Evolutionary conservation across 1,284 basidiomycete genomes (phyloP).

Genomic region (Malassezia sympodialis): DNA sequence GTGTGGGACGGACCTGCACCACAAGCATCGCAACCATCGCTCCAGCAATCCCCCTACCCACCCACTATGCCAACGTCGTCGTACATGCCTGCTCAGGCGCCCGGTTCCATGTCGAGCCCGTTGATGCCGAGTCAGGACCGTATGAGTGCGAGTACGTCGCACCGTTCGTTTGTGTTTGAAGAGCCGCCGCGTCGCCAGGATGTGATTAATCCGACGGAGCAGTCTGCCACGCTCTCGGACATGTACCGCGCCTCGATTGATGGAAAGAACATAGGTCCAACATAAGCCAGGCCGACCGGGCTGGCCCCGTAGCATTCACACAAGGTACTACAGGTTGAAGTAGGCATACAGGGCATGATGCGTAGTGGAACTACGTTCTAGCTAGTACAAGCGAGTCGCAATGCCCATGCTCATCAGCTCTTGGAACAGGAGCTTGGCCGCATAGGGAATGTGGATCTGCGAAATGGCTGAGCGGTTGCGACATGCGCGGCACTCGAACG

Average conservation of each 20-base stretch:
- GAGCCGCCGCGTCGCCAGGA: background rate
- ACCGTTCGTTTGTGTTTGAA: background rate
- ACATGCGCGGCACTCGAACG: slow-evolving; percentile 45
- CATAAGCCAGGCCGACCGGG: background rate
- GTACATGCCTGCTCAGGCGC: background rate
- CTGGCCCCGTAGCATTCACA: background rate
- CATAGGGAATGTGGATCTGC: slow-evolving; percentile 50
- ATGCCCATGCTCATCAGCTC: slow-evolving; percentile 55
- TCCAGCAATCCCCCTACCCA: background rate
- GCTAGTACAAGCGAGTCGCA: slow-evolving; percentile 37
- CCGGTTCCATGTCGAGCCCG: background rate
- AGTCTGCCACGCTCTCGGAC: background rate
- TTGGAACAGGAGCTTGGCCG: slow-evolving; percentile 71
- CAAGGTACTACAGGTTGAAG: no score
- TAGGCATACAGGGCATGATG: background rate
- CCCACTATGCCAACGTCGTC: background rate
- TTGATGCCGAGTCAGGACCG: background rate
- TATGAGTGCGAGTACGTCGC: background rate
- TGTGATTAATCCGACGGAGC: background rate
- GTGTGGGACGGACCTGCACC: background rate
- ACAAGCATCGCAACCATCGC: background rate
- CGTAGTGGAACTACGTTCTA: background rate
- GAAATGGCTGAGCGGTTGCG: slow-evolving; percentile 44
- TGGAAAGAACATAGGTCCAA: background rate
- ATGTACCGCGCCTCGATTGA: background rate